Evolutionary conservation across 192 early-diverging fungal genomes (phyloP).

Genomic region (Chytriomyces sp.): DNA sequence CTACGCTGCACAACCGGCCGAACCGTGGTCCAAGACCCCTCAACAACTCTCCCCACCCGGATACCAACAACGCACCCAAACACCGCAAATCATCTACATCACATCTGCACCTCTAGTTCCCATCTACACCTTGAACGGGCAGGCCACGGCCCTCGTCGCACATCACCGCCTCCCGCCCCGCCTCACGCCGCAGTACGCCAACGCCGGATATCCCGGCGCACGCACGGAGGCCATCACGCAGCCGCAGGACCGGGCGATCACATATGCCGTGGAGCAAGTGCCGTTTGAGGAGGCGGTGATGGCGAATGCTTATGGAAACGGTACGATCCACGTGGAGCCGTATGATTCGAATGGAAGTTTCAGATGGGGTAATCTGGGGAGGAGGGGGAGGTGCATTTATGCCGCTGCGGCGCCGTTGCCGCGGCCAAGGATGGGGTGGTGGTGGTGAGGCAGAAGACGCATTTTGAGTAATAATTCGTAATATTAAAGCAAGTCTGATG

Average conservation of each 20-base stretch:
- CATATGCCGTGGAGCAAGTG: neutral
- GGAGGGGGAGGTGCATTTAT: neutral
- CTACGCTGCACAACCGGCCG: neutral
- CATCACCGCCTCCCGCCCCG: slow-evolving; percentile 16
- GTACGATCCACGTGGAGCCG: slow-evolving; percentile 4
- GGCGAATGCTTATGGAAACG: neutral
- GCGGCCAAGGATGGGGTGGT: neutral
- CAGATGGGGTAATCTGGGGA: neutral
- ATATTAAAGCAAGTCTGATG: neutral
- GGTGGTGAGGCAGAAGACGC: neutral
- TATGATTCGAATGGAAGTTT: slow-evolving; percentile 6
- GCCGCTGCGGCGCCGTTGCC: neutral
- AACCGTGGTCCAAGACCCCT: neutral
- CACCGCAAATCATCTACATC: neutral
- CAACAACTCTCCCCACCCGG: neutral
- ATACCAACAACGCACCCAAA: neutral
- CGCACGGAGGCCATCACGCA: slow-evolving; percentile 5
- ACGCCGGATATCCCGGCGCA: slow-evolving; percentile 17
- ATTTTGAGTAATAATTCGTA: neutral
- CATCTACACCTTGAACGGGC: neutral
- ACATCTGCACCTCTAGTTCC: neutral
- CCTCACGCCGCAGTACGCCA: slow-evolving; percentile 9
- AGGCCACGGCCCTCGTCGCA: neutral
- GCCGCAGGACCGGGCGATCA: neutral
- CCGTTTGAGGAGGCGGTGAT: slow-evolving; percentile 10